Base-by-base conservation (phyloP, 495 filamentous ascomycete genomes). In the Tricharina praecox region DNA sequence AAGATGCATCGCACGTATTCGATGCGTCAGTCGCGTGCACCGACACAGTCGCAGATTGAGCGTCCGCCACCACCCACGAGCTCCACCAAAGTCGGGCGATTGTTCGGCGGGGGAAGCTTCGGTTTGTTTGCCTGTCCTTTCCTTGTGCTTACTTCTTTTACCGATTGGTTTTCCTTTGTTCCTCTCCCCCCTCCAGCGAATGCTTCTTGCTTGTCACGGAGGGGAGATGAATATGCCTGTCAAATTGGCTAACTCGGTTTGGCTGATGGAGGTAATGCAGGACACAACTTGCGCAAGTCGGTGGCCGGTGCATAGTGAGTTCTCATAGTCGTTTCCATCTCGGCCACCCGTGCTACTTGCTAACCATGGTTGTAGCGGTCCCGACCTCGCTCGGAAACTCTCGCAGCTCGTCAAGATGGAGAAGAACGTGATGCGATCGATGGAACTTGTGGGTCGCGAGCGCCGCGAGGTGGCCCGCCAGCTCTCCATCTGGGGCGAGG, bases 391-490 rank as follows among this genome's bases (percentile, higher is more conserved):
- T 45, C 88, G 90, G 72, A 97, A 97, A 76, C 77, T 97, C 47
- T 79, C 87, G 21, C 84, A 93, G 71, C 76, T 97, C 28, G 90
- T 97, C 50, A 96, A 97, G 72, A 96, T 97, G 92, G 90, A 97
- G 70, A 97, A 97, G 81, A 96, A 97, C 60, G 81, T 93, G 39
- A 97, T 97, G 90, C 82, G 90, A 59, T 94, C 86, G 63, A 78
- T 97, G 74, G 90, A 96, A 64, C 70, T 88, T 44, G 90, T 96
- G 33, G 82, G 85, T 25, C 77, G 85, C 53, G 90, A 96, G 71
- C 75, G 92, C 52, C 95, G 96, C 83, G 92, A 96, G 56, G 90
- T 93, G 54, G 92, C 90, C 57, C 85, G 94, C 82, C 92, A 96
- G 82, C 73, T 97, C 30, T 96, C 92, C 30, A 76, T 95, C 65